Conservation (phyloP, 768 basidiomycete species). For the Candolleomyces eurysporus region DNA sequence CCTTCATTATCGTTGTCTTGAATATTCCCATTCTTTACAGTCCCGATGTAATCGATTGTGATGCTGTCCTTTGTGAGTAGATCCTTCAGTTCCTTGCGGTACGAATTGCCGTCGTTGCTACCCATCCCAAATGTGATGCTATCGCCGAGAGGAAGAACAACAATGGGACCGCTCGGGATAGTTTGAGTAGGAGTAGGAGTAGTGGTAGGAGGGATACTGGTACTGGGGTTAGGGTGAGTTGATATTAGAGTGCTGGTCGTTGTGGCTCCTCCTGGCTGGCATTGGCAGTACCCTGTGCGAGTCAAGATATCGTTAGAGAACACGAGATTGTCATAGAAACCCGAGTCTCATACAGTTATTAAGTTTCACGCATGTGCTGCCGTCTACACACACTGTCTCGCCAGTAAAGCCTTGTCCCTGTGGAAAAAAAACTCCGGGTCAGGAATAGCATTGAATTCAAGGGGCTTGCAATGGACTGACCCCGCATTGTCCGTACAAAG, state of each 20-base stretch:
- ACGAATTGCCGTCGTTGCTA: constrained; percentile 8
- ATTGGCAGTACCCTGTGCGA: constrained; percentile 23
- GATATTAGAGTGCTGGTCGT: constrained; percentile 7
- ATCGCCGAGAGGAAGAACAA: constrained; percentile 10
- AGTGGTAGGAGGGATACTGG: constrained; percentile 5
- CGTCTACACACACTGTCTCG: constrained; percentile 8
- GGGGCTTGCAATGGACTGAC: neutral
- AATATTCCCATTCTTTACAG: constrained; percentile 8
- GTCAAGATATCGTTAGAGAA: neutral
- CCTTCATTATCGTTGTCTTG: constrained; percentile 7
- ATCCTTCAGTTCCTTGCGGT: constrained; percentile 11
- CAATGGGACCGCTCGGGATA: neutral
- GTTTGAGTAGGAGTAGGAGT: constrained; percentile 11
- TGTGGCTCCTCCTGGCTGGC: constrained; percentile 21
- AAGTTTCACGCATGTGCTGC: constrained; percentile 11
- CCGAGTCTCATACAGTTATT: constrained; percentile 7
- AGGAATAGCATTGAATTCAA: neutral
- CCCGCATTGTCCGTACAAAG: constrained; percentile 8
- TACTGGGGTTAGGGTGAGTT: constrained; percentile 1
- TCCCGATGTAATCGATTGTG: constrained; percentile 8
- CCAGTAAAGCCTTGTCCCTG: constrained; percentile 14
- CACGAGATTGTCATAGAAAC: neutral
- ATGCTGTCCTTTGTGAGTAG: neutral
- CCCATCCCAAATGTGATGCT: constrained; percentile 10
- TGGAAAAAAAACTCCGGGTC: no score